Conservation (phyloP, 2,329 filamentous ascomycete genomes). For the Xylariaceae sp. region DNA sequence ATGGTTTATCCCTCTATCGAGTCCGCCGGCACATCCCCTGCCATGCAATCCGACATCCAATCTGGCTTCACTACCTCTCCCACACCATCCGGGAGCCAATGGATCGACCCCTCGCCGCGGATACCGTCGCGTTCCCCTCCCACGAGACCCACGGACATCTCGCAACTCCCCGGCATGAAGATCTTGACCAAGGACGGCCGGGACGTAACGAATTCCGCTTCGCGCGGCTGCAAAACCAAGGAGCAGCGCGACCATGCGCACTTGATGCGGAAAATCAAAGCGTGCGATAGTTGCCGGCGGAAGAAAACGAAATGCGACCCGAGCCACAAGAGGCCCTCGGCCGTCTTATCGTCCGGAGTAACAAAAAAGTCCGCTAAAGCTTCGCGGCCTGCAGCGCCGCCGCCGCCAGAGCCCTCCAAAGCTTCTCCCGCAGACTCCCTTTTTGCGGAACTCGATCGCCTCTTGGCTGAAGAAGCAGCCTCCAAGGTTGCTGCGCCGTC, state of each 20-base stretch:
- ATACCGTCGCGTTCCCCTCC: conserved; percentile 27
- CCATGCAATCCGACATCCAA: conserved; percentile 42
- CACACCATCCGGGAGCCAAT: conserved; percentile 43
- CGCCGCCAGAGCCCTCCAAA: conserved; percentile 21
- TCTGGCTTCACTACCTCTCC: conserved; percentile 48
- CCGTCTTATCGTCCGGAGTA: conserved; percentile 32
- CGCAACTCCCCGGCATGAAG: conserved; percentile 57
- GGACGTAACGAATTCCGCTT: conserved; percentile 58
- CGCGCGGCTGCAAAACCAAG: conserved; percentile 60
- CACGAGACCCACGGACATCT: conserved; percentile 42
- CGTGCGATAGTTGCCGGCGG: conserved; percentile 56
- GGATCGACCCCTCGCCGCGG: conserved; percentile 34
- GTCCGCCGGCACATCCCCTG: conserved; percentile 40
- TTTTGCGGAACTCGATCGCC: conserved; percentile 19
- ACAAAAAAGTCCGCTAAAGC: conserved; percentile 36
- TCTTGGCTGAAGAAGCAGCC: conserved; percentile 3
- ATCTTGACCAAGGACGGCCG: conserved; percentile 60
- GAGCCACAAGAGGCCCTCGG: conserved; percentile 48
- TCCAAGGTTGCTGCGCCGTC: too few relatives aligned
- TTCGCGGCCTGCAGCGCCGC: conserved; percentile 21
- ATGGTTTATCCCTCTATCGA: conserved; percentile 40
- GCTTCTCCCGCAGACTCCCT: conserved; percentile 9
- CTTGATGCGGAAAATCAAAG: conserved; percentile 62
- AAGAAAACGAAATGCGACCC: conserved; percentile 62
- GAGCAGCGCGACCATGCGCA: conserved; percentile 64